Evolutionary conservation across 2,329 filamentous ascomycete species (phyloP).

Genomic region (Thelonectria rubi): DNA sequence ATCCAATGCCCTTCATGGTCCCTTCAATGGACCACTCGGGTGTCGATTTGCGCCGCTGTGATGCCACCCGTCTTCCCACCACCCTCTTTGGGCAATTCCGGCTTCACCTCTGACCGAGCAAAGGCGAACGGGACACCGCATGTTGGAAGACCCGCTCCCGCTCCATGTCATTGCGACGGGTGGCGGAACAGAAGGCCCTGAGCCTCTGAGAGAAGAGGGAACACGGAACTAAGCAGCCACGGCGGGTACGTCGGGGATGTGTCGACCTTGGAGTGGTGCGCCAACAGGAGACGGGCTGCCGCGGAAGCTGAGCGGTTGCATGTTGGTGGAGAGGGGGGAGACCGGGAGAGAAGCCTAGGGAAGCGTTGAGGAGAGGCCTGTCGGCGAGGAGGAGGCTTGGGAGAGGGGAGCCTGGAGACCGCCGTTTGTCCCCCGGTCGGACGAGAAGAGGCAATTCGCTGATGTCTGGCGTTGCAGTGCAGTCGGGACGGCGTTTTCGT

Average conservation of each 20-base stretch:
- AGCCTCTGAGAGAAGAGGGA: constrained; percentile 6
- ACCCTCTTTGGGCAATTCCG: constrained; percentile 15
- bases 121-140: constrained; percentile 11
- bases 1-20: neutral
- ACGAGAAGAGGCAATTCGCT: neutral
- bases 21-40: neutral
- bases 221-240: constrained; percentile 17
- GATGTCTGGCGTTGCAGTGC: neutral
- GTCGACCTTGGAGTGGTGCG: constrained; percentile 33
- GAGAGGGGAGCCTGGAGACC: constrained; percentile 7
- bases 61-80: constrained; percentile 12
- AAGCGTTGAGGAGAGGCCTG: neutral
- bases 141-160: neutral
- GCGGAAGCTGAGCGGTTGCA: constrained; percentile 19
- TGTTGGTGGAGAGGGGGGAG: constrained; percentile 7
- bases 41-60: neutral
- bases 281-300: constrained; percentile 17
- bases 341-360: too few species aligned
- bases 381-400: neutral
- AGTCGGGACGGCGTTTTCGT: neutral
- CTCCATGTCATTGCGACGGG: neutral
- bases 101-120: neutral
- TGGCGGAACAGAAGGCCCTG: neutral
- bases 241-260: constrained; percentile 19
- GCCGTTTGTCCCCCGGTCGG: constrained; percentile 10